Base-by-base conservation (phyloP, 1,139 yeast species). In the Saccharomyces hybrid region DNA sequence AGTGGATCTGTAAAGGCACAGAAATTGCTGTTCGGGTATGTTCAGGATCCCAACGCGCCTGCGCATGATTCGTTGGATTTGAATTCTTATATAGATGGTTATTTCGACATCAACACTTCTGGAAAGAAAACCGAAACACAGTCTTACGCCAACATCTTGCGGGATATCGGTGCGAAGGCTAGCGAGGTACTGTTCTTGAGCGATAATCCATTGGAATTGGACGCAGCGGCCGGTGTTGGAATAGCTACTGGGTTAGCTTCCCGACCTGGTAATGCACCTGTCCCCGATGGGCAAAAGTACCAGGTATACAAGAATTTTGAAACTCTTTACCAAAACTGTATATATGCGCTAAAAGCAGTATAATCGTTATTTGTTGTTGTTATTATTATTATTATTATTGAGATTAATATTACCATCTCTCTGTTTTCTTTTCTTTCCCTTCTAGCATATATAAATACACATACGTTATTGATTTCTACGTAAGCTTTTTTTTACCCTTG, bases 1-100 rank as follows among this genome's bases (percentile, higher is more conserved):
- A 87, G 96, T n/a, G 98, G 98, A 0, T 85, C 95, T 52, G 82
- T 91, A 34, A 79, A 82, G 55, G 97, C 97, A 0, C 98, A 91
- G 64, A 84, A 84, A 59, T 73, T 90, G 57, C 73, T 91, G 55
- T 88, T 91, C 66, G 77, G 77, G 0, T 80, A 88, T 66, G 91
- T 87, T 5, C 70, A 73, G 49, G 58, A 58, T 38, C 58, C 58
- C 5, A 67, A 69, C 25, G 48, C 42, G 6, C 25, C 32, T 28
- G 44, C 34, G 25, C 32, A 23, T 3, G 63, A 66, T 38, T 62
- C 55, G 48, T 7, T 63, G 16, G 86, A 87, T 68, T 69, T 89
- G 65, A 86, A 81, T 52, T 68, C 71, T 1, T 66, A 69, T 29
- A 67, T 91, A 34, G 62, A 74, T 5, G 95, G 86, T 4, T 90